phyloP scores from a whole-genome alignment of 176 grass and related monocot genomes.

The Rhipidocladum racemiflorum region DNA sequence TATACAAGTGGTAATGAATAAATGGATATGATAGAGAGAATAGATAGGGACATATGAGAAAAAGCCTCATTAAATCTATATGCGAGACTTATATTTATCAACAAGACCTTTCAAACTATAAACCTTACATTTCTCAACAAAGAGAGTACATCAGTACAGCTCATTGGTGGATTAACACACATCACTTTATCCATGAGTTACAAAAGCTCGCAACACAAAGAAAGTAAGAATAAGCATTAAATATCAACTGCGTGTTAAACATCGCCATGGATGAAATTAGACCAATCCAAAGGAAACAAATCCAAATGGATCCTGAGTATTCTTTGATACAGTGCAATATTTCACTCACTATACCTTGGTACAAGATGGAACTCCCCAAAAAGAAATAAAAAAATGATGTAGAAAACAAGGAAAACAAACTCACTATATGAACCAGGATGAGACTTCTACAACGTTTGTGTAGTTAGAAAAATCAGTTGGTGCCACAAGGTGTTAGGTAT shows the following conservation, averaged over 20 bases:
- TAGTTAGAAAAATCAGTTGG: conserved; percentile 32
- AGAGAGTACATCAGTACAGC: background rate
- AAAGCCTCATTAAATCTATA: too few species aligned
- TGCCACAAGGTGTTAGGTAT: background rate
- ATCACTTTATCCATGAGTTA: background rate
- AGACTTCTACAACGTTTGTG: conserved; percentile 20
- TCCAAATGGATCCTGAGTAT: conserved; percentile 29
- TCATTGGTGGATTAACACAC: background rate
- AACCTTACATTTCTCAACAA: too few species aligned
- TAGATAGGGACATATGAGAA: too few species aligned
- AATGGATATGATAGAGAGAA: too few species aligned
- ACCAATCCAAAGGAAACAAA: conserved; percentile 28
- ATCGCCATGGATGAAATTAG: background rate
- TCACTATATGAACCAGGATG: conserved; percentile 29
- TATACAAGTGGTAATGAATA: too few species aligned
- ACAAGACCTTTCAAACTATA: too few species aligned
- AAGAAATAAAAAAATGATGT: conserved; percentile 1
- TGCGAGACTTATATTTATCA: too few species aligned
- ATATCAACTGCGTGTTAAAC: conserved; percentile 24
- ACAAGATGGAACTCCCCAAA: conserved; percentile 26
- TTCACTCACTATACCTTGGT: conserved; percentile 46
- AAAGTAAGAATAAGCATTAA: background rate
- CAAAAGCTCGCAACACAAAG: background rate
- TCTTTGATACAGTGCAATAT: conserved; percentile 52
- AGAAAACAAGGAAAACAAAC: conserved; percentile 22